Evolutionary conservation across 805 yeast species (phyloP).

Genomic region (Dipodascus geniculatus): DNA sequence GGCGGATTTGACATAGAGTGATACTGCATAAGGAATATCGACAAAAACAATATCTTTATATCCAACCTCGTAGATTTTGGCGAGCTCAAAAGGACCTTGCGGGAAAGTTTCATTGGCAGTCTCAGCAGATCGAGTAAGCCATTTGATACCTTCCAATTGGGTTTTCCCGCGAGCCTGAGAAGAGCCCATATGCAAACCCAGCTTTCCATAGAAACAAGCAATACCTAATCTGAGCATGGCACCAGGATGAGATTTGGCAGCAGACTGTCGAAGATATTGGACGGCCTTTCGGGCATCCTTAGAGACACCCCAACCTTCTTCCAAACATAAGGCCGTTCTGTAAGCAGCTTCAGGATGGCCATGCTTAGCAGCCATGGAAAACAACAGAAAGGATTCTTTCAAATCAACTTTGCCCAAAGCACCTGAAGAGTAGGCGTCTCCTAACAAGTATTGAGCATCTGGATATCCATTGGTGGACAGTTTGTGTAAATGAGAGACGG

Average conservation of each 20-base stretch:
- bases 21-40: slow-evolving; percentile 75
- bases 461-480: slow-evolving; percentile 70
- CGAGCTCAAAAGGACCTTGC: slow-evolving; percentile 93
- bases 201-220: slow-evolving; percentile 68
- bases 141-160: slow-evolving; percentile 79
- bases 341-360: slow-evolving; percentile 88
- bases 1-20: slow-evolving; percentile 78
- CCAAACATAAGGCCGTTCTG: slow-evolving; percentile 82
- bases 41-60: slow-evolving; percentile 77
- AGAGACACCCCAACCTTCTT: slow-evolving; percentile 87
- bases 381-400: slow-evolving; percentile 61
- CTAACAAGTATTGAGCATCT: slow-evolving; percentile 86
- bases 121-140: slow-evolving; percentile 82
- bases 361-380: slow-evolving; percentile 85
- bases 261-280: slow-evolving; percentile 75
- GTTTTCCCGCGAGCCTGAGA: slow-evolving; percentile 28
- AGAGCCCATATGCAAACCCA: slow-evolving; percentile 49
- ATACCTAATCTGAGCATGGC: slow-evolving; percentile 91
- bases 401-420: slow-evolving; percentile 72
- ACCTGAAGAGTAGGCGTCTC: slow-evolving; percentile 81
- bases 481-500: slow-evolving; percentile 53
- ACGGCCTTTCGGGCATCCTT: slow-evolving; percentile 79
- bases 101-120: slow-evolving; percentile 74
- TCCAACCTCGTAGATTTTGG: slow-evolving; percentile 71
- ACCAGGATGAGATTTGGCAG: slow-evolving; percentile 87